These are phyloP conservation scores for Phytophthora vignae DNA, from an alignment of 352 stramenopile species.

Conservation along the genomic window DNA sequence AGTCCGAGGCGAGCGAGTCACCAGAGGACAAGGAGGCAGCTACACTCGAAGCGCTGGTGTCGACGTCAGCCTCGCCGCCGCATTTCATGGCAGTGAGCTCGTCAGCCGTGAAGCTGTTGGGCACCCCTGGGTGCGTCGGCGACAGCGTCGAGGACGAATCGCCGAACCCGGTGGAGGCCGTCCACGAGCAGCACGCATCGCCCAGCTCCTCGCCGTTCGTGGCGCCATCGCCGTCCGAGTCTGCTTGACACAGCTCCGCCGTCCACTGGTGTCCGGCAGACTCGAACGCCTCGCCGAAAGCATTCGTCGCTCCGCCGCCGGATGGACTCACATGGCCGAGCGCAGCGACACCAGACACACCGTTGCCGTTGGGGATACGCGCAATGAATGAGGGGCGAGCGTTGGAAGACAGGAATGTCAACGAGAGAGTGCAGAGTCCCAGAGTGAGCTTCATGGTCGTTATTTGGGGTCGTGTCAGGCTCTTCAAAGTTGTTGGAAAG, in stretches of 20 bases:
- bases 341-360: conserved; percentile 54
- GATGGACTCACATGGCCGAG: conserved; percentile 60
- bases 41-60: conserved; percentile 8
- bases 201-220: conserved; percentile 92
- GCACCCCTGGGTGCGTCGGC: conserved; percentile 48
- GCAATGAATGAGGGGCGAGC: conserved; percentile 59
- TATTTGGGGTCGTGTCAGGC: neutral
- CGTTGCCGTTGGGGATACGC: conserved; percentile 65
- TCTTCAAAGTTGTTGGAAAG: conserved; percentile 12
- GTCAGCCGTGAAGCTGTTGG: conserved; percentile 47
- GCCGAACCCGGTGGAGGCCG: conserved; percentile 15
- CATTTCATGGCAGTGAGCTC: conserved; percentile 47
- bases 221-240: conserved; percentile 81
- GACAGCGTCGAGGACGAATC: conserved; percentile 4
- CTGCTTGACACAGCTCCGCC: conserved; percentile 55
- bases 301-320: conserved; percentile 64
- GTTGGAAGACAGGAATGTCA: conserved; percentile 12
- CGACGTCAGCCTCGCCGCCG: conserved; percentile 35
- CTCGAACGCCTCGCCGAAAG: conserved; percentile 70
- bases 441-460: conserved; percentile 32
- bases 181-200: conserved; percentile 88
- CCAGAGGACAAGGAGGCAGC: conserved; percentile 5
- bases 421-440: conserved; percentile 12
- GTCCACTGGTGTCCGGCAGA: conserved; percentile 57
- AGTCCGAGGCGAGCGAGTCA: neutral